Percentiles rank a stretch among this genome's conserved stretches.
These are phyloP conservation scores for Blastocystis sp. DNA, from an alignment of 352 stramenopile genomes.

Conservation along the genomic window DNA sequence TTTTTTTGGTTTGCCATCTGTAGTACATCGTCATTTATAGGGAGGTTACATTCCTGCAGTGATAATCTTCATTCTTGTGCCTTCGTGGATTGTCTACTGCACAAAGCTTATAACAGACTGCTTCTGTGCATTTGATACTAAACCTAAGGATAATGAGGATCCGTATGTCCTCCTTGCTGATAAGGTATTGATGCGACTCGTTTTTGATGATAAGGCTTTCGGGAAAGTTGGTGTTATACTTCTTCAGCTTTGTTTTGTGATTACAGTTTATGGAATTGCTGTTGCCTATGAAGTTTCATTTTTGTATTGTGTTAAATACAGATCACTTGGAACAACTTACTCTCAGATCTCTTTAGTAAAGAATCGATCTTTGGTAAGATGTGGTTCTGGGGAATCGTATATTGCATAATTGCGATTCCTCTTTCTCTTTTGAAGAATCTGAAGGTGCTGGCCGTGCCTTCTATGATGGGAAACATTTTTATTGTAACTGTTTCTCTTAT, in stretches of 20 bases:
- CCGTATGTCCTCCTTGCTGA: constrained; percentile 53
- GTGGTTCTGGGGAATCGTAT: constrained; percentile 53
- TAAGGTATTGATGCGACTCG: neutral
- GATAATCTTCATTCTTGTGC: constrained; percentile 57
- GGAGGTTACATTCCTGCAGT: constrained; percentile 40
- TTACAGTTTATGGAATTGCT: constrained; percentile 57
- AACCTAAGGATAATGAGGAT: constrained; percentile 35
- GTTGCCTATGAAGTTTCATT: constrained; percentile 52
- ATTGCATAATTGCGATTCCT: constrained; percentile 16
- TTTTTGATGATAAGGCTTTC: constrained; percentile 6
- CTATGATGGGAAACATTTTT: constrained; percentile 44
- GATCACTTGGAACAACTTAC: constrained; percentile 45
- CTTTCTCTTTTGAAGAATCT: constrained; percentile 29
- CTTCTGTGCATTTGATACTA: constrained; percentile 53
- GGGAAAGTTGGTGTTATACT: constrained; percentile 47
- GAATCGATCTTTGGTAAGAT: neutral
- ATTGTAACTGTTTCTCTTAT: constrained; percentile 50
- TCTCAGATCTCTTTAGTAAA: constrained; percentile 25
- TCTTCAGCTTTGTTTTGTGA: constrained; percentile 60
- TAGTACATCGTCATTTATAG: neutral
- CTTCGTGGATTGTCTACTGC: constrained; percentile 53
- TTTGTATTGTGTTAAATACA: neutral
- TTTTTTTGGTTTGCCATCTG: neutral
- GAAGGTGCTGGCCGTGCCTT: neutral
- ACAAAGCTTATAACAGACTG: constrained; percentile 47